Evolutionary conservation across 2,329 filamentous ascomycete genomes (phyloP), one percentile per base, ranked within the genome.

Genomic region (Aureobasidium sp.): DNA sequence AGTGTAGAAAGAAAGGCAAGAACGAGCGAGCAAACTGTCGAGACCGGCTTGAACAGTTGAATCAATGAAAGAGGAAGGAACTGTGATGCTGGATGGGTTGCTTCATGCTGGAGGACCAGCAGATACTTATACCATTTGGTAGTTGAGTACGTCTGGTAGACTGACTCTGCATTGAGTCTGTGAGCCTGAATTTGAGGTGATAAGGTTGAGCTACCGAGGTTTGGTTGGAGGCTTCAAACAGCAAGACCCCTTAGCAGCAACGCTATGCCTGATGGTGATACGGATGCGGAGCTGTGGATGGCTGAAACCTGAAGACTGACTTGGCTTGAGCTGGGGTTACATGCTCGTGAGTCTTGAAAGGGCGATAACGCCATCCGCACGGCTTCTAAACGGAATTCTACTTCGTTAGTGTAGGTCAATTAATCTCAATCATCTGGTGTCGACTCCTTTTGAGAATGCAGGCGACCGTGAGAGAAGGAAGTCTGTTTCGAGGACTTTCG

Each of bases 11-110:
- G 34, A 15, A 5, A 44, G 37, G 17, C 36, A 55, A 37, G n/a
- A 52, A 52, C 25, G 47, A 51, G 42, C 42, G 53, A 57, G 37
- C 37, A 55, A 31, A 61, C 25, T 61, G 57, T 61, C 57, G 45
- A 61, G 57, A 59, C 57, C 57, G 36, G 57, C 57, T 61, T 61
- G 45, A 61, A 22, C 44, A 49, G 57, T 42, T 61, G 45, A 44
- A 42, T 20, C 12, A 51, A 27, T n/a, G 39, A 37, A 52, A 36
- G 47, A 34, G 29, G 34, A 51, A 41, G 25, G n/a, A 34, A 39
- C 25, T 61, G 55, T 22, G 57, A 61, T 61, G 57, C 36, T 49
- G 41, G 47, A 39, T 57, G 42, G 34, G 9, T 44, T 44, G 57
- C 11, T 34, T 61, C 45, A 12, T 51, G 45, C 42, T 42, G 45